These are phyloP conservation scores for Diaporthe humulicola DNA, from an alignment of 2,329 filamentous ascomycete species.

Conservation along the genomic window DNA sequence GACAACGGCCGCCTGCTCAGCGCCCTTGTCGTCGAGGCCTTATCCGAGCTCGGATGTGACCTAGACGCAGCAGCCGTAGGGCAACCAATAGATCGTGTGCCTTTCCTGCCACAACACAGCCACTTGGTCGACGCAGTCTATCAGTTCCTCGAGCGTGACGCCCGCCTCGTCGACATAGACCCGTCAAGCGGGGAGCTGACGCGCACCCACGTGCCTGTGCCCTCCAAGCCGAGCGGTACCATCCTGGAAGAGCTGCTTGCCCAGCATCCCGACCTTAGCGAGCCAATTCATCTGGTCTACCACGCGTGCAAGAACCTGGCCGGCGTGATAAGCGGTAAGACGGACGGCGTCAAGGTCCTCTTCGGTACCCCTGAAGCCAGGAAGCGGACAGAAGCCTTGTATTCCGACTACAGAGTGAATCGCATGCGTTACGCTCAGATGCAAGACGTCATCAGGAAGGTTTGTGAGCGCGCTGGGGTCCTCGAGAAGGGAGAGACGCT, in stretches of 20 bases:
- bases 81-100: conserved; percentile 44
- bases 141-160: conserved; percentile 48
- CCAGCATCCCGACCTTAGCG: conserved; percentile 45
- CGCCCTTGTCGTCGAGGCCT: conserved; percentile 50
- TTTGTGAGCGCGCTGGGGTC: neutral
- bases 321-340: conserved; percentile 35
- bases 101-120: conserved; percentile 45
- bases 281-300: conserved; percentile 42
- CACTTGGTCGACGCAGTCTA: conserved; percentile 50
- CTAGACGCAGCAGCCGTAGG: conserved; percentile 44
- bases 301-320: conserved; percentile 39
- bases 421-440: neutral
- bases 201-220: conserved; percentile 46
- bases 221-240: conserved; percentile 42
- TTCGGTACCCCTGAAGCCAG: conserved; percentile 38
- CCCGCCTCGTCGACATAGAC: conserved; percentile 48
- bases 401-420: neutral
- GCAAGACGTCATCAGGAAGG: neutral
- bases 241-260: conserved; percentile 48
- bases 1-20: conserved; percentile 44
- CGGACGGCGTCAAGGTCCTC: conserved; percentile 40
- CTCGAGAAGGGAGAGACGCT: conserved; percentile 38
- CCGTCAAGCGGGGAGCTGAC: conserved; percentile 21
- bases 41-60: conserved; percentile 50
- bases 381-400: neutral